These are phyloP conservation scores for Triticum monococcum DNA, from an alignment of 176 grass and related monocot species.

Conservation along the genomic window DNA sequence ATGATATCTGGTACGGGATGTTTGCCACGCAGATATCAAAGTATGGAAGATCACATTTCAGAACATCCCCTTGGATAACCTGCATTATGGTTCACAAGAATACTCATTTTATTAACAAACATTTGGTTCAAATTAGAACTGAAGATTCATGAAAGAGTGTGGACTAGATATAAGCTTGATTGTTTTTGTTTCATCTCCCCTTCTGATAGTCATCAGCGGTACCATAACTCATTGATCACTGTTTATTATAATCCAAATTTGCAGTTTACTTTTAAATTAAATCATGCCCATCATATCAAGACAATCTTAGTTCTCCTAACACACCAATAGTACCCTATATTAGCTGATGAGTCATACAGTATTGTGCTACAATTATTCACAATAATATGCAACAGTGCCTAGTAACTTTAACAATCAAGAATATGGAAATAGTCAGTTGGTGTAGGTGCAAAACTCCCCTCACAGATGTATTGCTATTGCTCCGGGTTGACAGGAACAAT, in stretches of 20 bases:
- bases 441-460: not conserved
- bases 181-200: not conserved
- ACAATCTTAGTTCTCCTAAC: not conserved
- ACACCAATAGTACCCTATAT: not conserved
- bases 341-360: not conserved
- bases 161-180: not conserved
- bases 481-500: not conserved
- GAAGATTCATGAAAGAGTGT: not conserved
- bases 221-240: not conserved
- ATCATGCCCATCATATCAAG: not conserved
- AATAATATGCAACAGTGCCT: not conserved
- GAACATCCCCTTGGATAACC: conserved; percentile 95
- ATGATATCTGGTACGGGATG: conserved; percentile 95
- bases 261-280: not conserved
- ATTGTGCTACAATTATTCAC: not conserved
- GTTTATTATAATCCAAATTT: not conserved
- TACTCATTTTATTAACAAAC: not conserved
- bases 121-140: not conserved
- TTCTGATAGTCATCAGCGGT: not conserved
- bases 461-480: not conserved
- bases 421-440: not conserved
- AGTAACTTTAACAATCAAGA: not conserved
- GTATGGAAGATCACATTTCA: conserved; percentile 93
- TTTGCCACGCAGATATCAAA: conserved; percentile 97
- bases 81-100: conserved; percentile 25